These are phyloP conservation scores for Globisporangium paddicum DNA, from an alignment of 352 stramenopile genomes.

Conservation along the genomic window DNA sequence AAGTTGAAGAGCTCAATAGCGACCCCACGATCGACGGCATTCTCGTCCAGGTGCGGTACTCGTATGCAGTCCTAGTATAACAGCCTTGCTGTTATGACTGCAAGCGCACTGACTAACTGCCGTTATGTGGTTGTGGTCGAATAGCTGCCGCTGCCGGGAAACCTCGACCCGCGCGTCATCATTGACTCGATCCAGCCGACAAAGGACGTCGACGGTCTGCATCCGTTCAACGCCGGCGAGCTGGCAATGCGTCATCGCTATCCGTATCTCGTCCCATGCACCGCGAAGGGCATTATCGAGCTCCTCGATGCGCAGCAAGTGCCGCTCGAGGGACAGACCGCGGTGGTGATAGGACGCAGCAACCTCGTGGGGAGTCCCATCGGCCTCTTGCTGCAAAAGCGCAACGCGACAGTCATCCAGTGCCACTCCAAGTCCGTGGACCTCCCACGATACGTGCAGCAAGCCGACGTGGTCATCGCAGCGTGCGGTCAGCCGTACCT, in stretches of 20 bases:
- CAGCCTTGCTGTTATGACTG: not conserved
- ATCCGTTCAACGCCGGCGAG: constrained; percentile 96
- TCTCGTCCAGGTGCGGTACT: constrained; percentile 64
- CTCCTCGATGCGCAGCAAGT: constrained; percentile 90
- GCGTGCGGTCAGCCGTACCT: constrained; percentile 95
- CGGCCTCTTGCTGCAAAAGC: constrained; percentile 93
- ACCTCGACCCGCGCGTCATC: constrained; percentile 92
- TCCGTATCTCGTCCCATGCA: constrained; percentile 93
- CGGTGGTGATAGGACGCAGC: constrained; percentile 95
- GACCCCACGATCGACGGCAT: constrained; percentile 82
- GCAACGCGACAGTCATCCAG: constrained; percentile 97
- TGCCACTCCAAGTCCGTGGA: constrained; percentile 95
- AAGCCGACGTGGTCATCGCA: constrained; percentile 97
- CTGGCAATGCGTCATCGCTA: constrained; percentile 86
- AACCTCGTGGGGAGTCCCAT: constrained; percentile 98
- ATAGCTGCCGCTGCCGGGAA: constrained; percentile 90
- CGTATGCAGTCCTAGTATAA: no score
- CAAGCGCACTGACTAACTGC: not conserved
- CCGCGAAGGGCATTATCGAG: constrained; percentile 96
- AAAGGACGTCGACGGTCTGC: constrained; percentile 99
- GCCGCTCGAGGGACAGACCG: constrained; percentile 90
- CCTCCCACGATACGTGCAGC: constrained; percentile 79
- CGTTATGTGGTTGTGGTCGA: not conserved
- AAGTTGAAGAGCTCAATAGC: constrained; percentile 71
- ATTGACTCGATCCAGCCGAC: constrained; percentile 90